Evolutionary conservation across 345 rosid species (phyloP).

Genomic region (Turritis glabra): DNA sequence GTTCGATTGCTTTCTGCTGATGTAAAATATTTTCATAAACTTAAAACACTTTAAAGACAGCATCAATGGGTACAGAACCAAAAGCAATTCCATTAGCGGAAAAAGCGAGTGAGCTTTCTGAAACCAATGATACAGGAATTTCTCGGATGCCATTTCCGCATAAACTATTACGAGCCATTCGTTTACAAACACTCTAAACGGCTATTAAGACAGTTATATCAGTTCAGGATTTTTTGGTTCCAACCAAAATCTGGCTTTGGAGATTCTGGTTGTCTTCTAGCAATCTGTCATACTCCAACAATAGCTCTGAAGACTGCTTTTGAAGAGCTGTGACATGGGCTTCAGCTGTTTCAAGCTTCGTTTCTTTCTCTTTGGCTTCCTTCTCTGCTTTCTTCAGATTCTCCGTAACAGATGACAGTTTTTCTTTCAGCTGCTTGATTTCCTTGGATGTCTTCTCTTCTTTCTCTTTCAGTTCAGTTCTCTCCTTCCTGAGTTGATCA

Average conservation of each 20-base stretch:
- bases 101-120: background rate
- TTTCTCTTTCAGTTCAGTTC: conserved; percentile 55
- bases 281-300: conserved; percentile 82
- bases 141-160: background rate
- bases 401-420: conserved; percentile 48
- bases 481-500: conserved; percentile 64
- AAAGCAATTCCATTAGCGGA: background rate
- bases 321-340: conserved; percentile 77
- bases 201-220: background rate
- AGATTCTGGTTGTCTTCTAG: conserved; percentile 88
- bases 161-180: background rate
- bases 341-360: conserved; percentile 73
- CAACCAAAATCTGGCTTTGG: conserved; percentile 50
- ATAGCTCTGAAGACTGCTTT: conserved; percentile 79
- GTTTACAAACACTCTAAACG: conserved; percentile 17
- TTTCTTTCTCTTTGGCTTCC: conserved; percentile 70
- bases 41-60: background rate
- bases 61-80: background rate
- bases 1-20: background rate
- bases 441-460: conserved; percentile 67
- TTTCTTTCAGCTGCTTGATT: conserved; percentile 54
- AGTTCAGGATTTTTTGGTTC: conserved; percentile 16
- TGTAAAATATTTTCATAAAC: background rate
- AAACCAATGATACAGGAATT: conserved; percentile 12
- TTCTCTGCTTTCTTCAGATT: conserved; percentile 63